Base-by-base conservation (phyloP, 2,329 filamentous ascomycete genomes). In the Lecanoromycetidae sp. region DNA sequence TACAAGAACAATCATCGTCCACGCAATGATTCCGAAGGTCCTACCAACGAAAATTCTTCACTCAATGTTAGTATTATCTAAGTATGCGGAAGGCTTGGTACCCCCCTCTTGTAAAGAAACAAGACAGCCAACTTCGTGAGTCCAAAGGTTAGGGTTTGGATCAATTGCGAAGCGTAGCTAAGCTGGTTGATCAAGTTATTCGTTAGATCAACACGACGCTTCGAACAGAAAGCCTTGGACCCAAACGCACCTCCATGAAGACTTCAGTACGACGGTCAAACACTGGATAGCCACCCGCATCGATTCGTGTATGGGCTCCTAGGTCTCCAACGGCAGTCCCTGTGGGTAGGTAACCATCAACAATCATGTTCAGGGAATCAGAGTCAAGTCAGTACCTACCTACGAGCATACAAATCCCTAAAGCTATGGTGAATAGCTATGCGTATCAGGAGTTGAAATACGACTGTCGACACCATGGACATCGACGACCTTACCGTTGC, bases 21-120 rank as follows among this genome's bases (percentile, higher is more conserved):
- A 37, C 6, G 41, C 30, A n/a, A 30, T 23, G 10, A 26, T 32
- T 12, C 9, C 19, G 46, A 49, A 46, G 25, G 46, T 37, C 5
- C 39, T 34, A n/a, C n/a, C n/a, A n/a, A 15, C 7, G 10, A 34
- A 19, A 7, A 3, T 34, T 4, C 13, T 17, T 34, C n/a, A 34
- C n/a, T n/a, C 32, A 15, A 3, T 33, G 32, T 17, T 19, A 4
- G 13, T 8, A 6, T 34, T 6, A n/a, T n/a, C n/a, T 3, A 3
- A 34, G 6, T 34, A 4, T 4, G 20, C 3, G 32, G 32, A n/a
- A 34, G 12, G 9, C 3, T 15, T n/a, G n/a, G n/a, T n/a, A n/a
- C 32, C n/a, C 5, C 20, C 36, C 36, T 15, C 9, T 23, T 38
- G 13, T 38, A 38, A 22, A 38, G 25, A 13, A 38, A n/a, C 20